These are phyloP conservation scores for Leccinum disarticulatum DNA, from an alignment of 768 basidiomycete genomes.

Conservation along the genomic window DNA sequence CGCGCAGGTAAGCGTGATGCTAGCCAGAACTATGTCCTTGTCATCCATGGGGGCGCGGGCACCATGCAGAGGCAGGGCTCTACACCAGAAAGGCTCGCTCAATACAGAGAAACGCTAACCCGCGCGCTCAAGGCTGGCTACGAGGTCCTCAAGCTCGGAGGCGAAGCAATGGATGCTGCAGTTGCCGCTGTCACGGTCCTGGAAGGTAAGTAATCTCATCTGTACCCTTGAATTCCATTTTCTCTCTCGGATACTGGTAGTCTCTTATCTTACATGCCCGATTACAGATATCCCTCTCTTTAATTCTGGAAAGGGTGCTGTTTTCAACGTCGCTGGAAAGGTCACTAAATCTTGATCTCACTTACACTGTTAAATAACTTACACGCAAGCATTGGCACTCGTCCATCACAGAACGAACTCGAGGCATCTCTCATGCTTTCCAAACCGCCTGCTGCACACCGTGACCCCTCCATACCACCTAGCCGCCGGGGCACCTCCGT, in stretches of 20 bases:
- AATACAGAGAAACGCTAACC: conserved; percentile 55
- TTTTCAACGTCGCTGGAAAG: conserved; percentile 80
- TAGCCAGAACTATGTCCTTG: conserved; percentile 43
- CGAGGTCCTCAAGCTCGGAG: conserved; percentile 60
- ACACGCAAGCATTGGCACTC: not conserved
- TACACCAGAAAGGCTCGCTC: conserved; percentile 58
- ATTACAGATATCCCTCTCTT: conserved; percentile 69
- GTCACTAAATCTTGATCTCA: conserved; percentile 32
- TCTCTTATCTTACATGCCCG: not conserved
- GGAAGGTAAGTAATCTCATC: conserved; percentile 53
- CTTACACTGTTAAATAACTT: not conserved
- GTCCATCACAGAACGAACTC: conserved; percentile 63
- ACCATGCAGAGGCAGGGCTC: conserved; percentile 58
- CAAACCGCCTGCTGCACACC: conserved; percentile 63
- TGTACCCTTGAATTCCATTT: not conserved
- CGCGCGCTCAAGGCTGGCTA: conserved; percentile 63
- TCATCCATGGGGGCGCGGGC: conserved; percentile 82
- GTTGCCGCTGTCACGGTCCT: conserved; percentile 72
- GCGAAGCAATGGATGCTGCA: conserved; percentile 81
- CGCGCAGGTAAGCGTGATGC: conserved; percentile 8
- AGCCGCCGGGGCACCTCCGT: conserved; percentile 62
- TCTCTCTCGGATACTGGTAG: not conserved
- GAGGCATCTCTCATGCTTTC: conserved; percentile 83
- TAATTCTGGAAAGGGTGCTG: conserved; percentile 81
- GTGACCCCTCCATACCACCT: conserved; percentile 48